Percentiles rank a stretch among this genome's conserved stretches.
These are phyloP conservation scores for Citrus unshiu DNA, from an alignment of 345 rosid species.

Conservation along the genomic window DNA sequence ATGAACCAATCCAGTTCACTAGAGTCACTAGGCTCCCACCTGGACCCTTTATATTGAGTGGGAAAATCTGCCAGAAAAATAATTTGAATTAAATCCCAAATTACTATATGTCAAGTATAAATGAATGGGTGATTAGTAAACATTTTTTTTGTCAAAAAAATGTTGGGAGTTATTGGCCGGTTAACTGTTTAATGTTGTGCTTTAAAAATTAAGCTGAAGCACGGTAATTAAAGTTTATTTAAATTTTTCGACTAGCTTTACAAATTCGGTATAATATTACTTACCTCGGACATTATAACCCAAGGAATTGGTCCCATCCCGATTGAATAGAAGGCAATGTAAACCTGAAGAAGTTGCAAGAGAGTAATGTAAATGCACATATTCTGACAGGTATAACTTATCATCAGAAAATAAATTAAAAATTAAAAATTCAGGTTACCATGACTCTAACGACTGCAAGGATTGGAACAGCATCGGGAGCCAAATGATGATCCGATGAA, in stretches of 20 bases:
- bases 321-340: constrained; percentile 10
- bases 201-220: too few species aligned
- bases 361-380: too few species aligned
- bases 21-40: constrained; percentile 45
- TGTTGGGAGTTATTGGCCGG: too few species aligned
- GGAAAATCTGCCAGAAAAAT: constrained; percentile 34
- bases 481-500: constrained; percentile 27
- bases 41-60: constrained; percentile 42
- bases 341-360: constrained; percentile 17
- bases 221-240: too few species aligned
- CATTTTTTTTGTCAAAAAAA: too few species aligned
- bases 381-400: neutral
- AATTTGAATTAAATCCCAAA: neutral
- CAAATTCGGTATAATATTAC: neutral
- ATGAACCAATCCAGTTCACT: constrained; percentile 36
- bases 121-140: too few species aligned
- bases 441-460: constrained; percentile 40
- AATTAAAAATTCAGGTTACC: constrained; percentile 18
- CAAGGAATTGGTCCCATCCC: constrained; percentile 32
- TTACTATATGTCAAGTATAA: too few species aligned
- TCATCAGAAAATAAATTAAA: neutral
- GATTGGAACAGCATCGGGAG: constrained; percentile 25
- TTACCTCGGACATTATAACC: constrained; percentile 36
- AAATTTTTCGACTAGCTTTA: neutral
- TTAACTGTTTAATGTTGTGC: too few species aligned